Evolutionary conservation across 1,284 basidiomycete species (phyloP), one percentile per base, ranked within the genome.

Genomic region (Hemileia vastatrix): DNA sequence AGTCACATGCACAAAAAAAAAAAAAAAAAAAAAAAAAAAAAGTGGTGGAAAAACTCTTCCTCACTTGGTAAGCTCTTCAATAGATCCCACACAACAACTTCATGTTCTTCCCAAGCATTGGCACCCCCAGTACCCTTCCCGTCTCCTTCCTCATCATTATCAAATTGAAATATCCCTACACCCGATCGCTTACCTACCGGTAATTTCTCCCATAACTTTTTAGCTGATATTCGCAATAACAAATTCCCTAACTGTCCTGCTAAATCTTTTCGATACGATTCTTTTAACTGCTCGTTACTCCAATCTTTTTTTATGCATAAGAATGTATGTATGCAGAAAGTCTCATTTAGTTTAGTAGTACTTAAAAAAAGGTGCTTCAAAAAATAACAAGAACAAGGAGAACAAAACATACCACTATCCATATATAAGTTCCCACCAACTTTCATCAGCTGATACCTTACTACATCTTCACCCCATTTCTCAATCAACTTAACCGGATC

Each of bases 231-330:
- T 9, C 75, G 64, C 11, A 66, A 68, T 0, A 70, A 48, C 4
- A 76, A 57, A 48, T 76, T 76, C 4, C 75, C 75, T 23, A 75
- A 62, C 54, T 76, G 74, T 9, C 74, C 72, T 49, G 71, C 68
- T 21, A 76, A 60, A 52, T 70, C 70, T 65, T 76, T 76, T 31
- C 72, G 67, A 47, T 61, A 61, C 47, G 54, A 52, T 47, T 61
- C 59, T 48, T 47, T 45, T n/a, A 61, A 52, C 49, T 52, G 23
- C 45, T 61, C 45, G 4, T 51, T 51, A 23, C 52, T 52, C 59
- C 59, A 61, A 61, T 61, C 59, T 61, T 44, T 18, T 18, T 18
- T n/a, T 5, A 45, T 5, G 21, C n/a, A n/a, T 24, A 33, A 52
- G 24, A 4, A 51, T n/a, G n/a, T n/a, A n/a, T n/a, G n/a, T n/a